A percentile compares a stretch with the other conserved stretches of the same genome.
Conservation (phyloP, 2,329 filamentous ascomycete species). For the Trichoderma asperellum region DNA sequence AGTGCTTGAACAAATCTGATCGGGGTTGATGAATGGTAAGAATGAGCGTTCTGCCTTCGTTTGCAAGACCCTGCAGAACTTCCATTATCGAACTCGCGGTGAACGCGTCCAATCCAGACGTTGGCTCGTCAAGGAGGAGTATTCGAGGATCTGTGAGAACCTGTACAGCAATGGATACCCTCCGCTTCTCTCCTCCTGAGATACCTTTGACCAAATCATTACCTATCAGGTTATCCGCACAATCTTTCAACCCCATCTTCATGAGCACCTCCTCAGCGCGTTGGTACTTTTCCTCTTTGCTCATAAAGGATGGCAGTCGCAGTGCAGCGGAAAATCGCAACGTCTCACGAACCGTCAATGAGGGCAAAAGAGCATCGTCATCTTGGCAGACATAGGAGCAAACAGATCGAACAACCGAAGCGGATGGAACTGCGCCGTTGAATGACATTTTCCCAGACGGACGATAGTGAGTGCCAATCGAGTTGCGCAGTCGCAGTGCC, state of each 20-base stretch:
- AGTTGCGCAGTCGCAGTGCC: conserved; percentile 67
- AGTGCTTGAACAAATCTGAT: conserved; percentile 71
- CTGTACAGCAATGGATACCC: conserved; percentile 78
- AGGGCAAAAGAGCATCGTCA: conserved; percentile 74
- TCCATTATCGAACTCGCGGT: conserved; percentile 78
- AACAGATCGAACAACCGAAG: conserved; percentile 70
- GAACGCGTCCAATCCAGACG: conserved; percentile 76
- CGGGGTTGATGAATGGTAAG: conserved; percentile 80
- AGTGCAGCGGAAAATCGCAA: conserved; percentile 72
- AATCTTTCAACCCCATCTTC: conserved; percentile 79
- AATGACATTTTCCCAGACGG: conserved; percentile 67
- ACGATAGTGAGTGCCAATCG: conserved; percentile 63
- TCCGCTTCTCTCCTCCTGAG: conserved; percentile 76
- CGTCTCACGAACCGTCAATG: conserved; percentile 75
- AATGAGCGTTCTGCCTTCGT: conserved; percentile 73
- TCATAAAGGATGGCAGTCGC: conserved; percentile 72
- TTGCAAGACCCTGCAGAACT: conserved; percentile 69
- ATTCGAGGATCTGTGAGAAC: conserved; percentile 76
- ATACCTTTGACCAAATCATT: conserved; percentile 76
- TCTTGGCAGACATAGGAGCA: conserved; percentile 80
- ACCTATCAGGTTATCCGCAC: conserved; percentile 74
- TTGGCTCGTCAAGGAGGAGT: conserved; percentile 75
- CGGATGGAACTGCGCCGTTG: conserved; percentile 69
- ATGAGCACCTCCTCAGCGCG: conserved; percentile 72
- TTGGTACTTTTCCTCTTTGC: conserved; percentile 65